Evolutionary conservation across 371 early-diverging fungal species (phyloP).

Genomic region (Haplosporangium sp.): DNA sequence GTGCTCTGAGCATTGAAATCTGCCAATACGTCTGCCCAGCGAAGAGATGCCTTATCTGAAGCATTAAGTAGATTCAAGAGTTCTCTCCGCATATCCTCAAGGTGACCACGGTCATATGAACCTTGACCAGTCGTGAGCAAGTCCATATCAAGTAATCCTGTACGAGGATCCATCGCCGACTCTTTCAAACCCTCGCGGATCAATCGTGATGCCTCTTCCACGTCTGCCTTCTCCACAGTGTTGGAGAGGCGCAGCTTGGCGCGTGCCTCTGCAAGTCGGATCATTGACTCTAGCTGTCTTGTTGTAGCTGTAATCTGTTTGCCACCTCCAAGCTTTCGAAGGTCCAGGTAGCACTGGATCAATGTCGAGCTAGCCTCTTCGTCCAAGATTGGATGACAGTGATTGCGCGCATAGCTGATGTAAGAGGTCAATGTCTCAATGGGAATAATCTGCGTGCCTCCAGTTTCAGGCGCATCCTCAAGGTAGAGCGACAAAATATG

Average conservation of each 20-base stretch:
- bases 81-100: constrained; percentile 63
- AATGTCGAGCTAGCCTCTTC: constrained; percentile 85
- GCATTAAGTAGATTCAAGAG: constrained; percentile 58
- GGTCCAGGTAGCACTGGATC: constrained; percentile 87
- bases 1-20: constrained; percentile 66
- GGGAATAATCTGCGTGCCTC: constrained; percentile 72
- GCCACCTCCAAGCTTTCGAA: constrained; percentile 87
- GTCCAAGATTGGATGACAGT: constrained; percentile 85
- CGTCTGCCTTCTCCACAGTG: constrained; percentile 83
- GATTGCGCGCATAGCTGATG: constrained; percentile 90
- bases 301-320: constrained; percentile 97
- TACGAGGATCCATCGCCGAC: constrained; percentile 97
- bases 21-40: constrained; percentile 57
- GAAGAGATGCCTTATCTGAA: constrained; percentile 55
- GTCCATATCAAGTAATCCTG: constrained; percentile 98
- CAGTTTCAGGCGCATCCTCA: constrained; percentile 71
- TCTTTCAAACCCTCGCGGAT: constrained; percentile 95
- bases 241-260: constrained; percentile 92
- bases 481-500: constrained; percentile 91
- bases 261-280: constrained; percentile 98
- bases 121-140: constrained; percentile 92
- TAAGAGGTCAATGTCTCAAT: constrained; percentile 89
- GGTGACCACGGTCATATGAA: constrained; percentile 65
- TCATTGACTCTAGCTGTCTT: constrained; percentile 99
- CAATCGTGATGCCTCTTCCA: constrained; percentile 86